phyloP scores from a whole-genome alignment of 306 rosid species.

The Medicago lupulina region DNA sequence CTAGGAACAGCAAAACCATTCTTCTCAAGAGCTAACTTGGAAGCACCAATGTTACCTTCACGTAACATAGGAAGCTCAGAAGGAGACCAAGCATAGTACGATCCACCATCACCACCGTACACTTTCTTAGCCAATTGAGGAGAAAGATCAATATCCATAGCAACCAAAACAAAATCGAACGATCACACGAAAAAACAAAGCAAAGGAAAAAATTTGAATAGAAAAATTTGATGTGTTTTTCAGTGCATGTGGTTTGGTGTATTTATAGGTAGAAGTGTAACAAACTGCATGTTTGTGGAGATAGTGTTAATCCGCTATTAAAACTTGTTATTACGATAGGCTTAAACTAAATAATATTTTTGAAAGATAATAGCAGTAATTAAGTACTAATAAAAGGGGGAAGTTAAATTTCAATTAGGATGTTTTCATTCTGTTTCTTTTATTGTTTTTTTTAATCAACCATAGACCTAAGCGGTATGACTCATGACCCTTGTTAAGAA shows the following conservation, averaged over 20 bases:
- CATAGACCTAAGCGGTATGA: no score
- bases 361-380: no score
- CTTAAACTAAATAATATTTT: no score
- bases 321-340: no score
- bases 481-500: no score
- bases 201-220: neutral
- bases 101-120: slow-evolving; percentile 67
- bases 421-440: no score
- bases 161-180: neutral
- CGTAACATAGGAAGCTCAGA: slow-evolving; percentile 78
- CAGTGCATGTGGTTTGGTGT: neutral
- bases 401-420: no score
- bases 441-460: no score
- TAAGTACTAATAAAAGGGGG: no score
- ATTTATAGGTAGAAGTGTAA: slow-evolving; percentile 10
- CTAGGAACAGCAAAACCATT: slow-evolving; percentile 77
- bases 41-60: slow-evolving; percentile 78
- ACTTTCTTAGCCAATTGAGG: slow-evolving; percentile 74
- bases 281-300: no score
- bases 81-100: slow-evolving; percentile 73
- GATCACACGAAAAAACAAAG: neutral
- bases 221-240: neutral
- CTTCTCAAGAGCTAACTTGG: slow-evolving; percentile 71
- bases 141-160: slow-evolving; percentile 77
- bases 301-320: no score